Percentiles rank a stretch among this genome's conserved stretches.
These are phyloP conservation scores for Plasmopara halstedii DNA, from an alignment of 352 stramenopile species.

Conservation along the genomic window DNA sequence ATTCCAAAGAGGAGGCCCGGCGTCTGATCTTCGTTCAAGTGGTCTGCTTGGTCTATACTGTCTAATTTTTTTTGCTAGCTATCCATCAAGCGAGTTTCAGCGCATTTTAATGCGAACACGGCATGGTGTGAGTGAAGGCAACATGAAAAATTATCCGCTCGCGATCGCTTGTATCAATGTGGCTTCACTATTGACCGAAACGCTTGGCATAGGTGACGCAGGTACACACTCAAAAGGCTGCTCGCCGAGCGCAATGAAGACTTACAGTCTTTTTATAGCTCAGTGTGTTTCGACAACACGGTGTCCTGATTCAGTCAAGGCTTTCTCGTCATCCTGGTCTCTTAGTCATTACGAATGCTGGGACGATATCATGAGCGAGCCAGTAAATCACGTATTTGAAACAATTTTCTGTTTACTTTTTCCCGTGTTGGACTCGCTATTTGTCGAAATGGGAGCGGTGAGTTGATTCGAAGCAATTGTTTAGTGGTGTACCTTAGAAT, in stretches of 20 bases:
- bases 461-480: conserved; percentile 7
- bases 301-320: conserved; percentile 14
- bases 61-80: conserved; percentile 76
- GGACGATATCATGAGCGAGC: conserved; percentile 64
- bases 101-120: conserved; percentile 67
- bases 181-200: conserved; percentile 60
- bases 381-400: conserved; percentile 80
- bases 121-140: conserved; percentile 76
- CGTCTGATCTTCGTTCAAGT: conserved; percentile 75
- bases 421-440: conserved; percentile 70
- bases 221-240: conserved; percentile 70
- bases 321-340: conserved; percentile 25
- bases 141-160: conserved; percentile 87
- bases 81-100: conserved; percentile 53
- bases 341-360: conserved; percentile 49
- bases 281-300: conserved; percentile 28
- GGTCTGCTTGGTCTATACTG: conserved; percentile 79
- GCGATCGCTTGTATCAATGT: conserved; percentile 85
- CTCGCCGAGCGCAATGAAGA: conserved; percentile 63
- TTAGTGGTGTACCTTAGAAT: not conserved
- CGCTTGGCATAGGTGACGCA: conserved; percentile 66
- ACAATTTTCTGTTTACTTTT: conserved; percentile 80
- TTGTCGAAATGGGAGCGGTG: conserved; percentile 84
- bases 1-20: conserved; percentile 73
- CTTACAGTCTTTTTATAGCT: conserved; percentile 62